Evolutionary conservation across 2,329 filamentous ascomycete species (phyloP).

Genomic region (Aspergillus sp.): DNA sequence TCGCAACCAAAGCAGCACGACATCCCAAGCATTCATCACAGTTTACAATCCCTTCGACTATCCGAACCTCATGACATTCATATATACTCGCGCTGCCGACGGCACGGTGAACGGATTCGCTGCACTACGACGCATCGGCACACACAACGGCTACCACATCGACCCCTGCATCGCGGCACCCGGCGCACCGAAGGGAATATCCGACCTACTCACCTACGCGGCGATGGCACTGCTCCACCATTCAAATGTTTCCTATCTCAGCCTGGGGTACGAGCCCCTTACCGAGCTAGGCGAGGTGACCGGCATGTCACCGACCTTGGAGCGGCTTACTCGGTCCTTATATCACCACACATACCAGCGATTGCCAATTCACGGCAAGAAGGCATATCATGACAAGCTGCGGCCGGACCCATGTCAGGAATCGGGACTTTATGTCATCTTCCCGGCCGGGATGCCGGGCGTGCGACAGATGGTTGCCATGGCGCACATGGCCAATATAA

Average conservation of each 20-base stretch:
- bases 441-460: conserved; percentile 33
- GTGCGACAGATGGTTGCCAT: conserved; percentile 34
- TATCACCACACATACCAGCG: conserved; percentile 34
- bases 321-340: conserved; percentile 28
- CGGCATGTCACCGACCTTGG: conserved; percentile 30
- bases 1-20: conserved; percentile 30
- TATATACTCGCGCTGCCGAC: conserved; percentile 35
- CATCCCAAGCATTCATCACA: conserved; percentile 41
- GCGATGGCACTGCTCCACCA: conserved; percentile 40
- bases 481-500: conserved; percentile 42
- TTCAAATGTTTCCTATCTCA: conserved; percentile 34
- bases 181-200: conserved; percentile 36
- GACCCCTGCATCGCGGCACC: conserved; percentile 41
- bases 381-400: conserved; percentile 42
- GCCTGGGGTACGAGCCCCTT: conserved; percentile 41
- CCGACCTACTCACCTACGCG: conserved; percentile 38
- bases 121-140: conserved; percentile 38
- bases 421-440: conserved; percentile 36
- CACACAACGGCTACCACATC: conserved; percentile 41
- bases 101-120: conserved; percentile 39
- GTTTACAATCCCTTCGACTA: conserved; percentile 42
- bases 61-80: conserved; percentile 41
- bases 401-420: conserved; percentile 33
- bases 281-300: conserved; percentile 31
- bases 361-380: conserved; percentile 39